A percentile compares a stretch with the other conserved stretches of the same genome.
phyloP scores from a whole-genome alignment of 345 rosid genomes.

The Eucalyptus polyanthemos region DNA sequence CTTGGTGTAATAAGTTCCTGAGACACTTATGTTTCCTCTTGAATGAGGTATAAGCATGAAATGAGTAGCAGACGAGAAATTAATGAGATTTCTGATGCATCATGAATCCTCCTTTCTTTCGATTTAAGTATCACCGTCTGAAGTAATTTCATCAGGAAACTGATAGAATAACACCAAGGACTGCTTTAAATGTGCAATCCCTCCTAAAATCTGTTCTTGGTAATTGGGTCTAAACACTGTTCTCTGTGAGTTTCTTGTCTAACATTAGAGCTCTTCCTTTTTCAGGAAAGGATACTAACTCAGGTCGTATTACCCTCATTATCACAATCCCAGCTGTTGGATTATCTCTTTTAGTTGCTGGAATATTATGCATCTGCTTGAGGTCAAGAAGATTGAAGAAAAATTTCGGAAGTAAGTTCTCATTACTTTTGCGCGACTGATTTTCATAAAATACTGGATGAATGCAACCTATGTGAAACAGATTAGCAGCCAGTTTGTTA shows the following conservation, averaged over 20 bases:
- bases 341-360: not conserved
- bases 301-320: not conserved
- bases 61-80: not conserved
- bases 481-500: not conserved
- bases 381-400: not conserved
- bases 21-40: not conserved
- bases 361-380: not conserved
- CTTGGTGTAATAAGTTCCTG: not conserved
- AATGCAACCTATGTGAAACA: not conserved
- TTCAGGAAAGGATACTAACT: no score
- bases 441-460: not conserved
- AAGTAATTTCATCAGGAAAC: not conserved
- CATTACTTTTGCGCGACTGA: not conserved
- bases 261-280: no score
- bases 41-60: not conserved
- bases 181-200: not conserved
- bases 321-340: not conserved
- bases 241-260: no score
- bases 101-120: not conserved
- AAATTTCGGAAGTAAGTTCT: not conserved
- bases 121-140: not conserved
- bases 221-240: no score
- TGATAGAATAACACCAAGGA: not conserved
- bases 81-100: not conserved
- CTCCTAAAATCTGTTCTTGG: not conserved